Base-by-base conservation (phyloP, 2,329 filamentous ascomycete species). In the Trichoderma aggressivum region DNA sequence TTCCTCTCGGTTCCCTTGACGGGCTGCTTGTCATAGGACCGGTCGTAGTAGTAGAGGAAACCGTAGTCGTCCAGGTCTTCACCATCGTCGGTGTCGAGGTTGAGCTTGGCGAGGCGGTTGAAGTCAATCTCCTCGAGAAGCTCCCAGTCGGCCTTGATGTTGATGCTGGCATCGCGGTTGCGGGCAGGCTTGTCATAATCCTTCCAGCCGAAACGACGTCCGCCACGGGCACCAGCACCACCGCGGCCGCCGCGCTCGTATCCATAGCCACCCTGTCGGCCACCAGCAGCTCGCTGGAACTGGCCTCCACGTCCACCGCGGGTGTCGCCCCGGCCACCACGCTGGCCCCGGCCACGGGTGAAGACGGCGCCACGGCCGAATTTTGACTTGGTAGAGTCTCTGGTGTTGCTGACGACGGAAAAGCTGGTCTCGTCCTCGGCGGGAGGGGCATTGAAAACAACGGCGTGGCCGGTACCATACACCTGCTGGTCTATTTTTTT, bases 81-180 rank as follows among this genome's bases (percentile, higher is more conserved):
- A 79, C 96, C 96, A 66, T 97, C 94, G 76, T 95, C 93, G 18
- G 94, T 91, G 78, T 98, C 96, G 73, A 99, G 88, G 85, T 98
- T 99, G 78, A 99, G 89, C 88, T 99, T 99, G 76, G 89, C 88
- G 76, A 99, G 89, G 76, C 96, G 92, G 85, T 94, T 95, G 85
- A 97, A 99, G 83, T 99, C 96, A 81, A 99, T 98, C 87, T 99
- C 96, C 85, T 99, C 96, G 78, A 98, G 86, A 84, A 99, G 89
- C 79, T 90, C 88, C 96, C 96, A 99, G 81, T 98, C 94, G 26
- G 94, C 89, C 84, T 97, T 97, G 83, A 98, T 94, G 84, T 95
- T 95, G 80, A 99, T 93, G 43, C 94, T 97, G 12, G 95, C 92
- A 84, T 99, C 96, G 73, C 96, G 93, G 84, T 97, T 98, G 79